Conservation (phyloP, 805 yeast species). For the Kodamaea neixiangensis region DNA sequence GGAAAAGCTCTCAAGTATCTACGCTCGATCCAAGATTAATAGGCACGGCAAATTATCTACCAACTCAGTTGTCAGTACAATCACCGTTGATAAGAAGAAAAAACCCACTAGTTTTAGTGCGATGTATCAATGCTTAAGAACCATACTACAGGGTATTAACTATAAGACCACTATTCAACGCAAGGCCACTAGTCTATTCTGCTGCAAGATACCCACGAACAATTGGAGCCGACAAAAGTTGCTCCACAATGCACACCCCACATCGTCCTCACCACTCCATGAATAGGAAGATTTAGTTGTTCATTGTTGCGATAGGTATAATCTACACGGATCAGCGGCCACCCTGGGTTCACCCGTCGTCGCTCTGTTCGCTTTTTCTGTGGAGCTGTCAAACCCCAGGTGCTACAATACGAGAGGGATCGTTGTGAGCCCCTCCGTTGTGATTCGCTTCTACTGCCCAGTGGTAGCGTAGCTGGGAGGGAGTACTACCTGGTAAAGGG, state of each 20-base stretch:
- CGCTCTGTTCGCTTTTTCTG: background rate
- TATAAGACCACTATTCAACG: background rate
- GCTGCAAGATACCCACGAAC: background rate
- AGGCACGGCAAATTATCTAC: background rate
- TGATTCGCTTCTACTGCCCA: background rate
- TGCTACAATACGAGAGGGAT: background rate
- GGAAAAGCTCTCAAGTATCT: no score
- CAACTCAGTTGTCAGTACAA: background rate
- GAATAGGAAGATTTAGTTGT: background rate
- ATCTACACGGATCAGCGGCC: background rate
- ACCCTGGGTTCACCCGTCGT: background rate
- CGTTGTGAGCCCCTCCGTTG: background rate
- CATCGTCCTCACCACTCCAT: background rate
- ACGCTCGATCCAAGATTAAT: background rate
- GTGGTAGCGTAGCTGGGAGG: background rate
- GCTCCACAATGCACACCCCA: background rate
- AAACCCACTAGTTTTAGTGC: background rate
- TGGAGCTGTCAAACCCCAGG: background rate
- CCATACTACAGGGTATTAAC: background rate
- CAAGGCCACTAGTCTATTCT: background rate
- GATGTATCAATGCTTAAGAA: background rate
- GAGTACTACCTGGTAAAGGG: background rate
- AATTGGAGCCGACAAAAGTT: background rate
- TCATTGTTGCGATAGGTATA: background rate
- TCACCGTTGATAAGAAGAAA: background rate